phyloP scores from a whole-genome alignment of 2,329 filamentous ascomycete genomes.

The Colletotrichum neosansevieriae region DNA sequence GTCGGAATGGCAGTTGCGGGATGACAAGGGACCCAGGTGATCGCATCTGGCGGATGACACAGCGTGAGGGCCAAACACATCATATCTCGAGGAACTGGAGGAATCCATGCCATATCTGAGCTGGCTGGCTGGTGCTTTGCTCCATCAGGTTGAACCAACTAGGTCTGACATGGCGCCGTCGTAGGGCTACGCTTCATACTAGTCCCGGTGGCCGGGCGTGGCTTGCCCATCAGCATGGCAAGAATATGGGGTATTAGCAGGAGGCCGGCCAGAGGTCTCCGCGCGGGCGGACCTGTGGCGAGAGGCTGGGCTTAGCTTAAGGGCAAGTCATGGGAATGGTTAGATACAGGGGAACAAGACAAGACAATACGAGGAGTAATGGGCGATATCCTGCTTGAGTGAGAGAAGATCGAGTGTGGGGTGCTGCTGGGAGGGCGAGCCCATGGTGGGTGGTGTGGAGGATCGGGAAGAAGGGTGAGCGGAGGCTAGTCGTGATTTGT shows the following conservation, averaged over 20 bases:
- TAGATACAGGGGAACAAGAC: constrained; percentile 11
- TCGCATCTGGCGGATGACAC: neutral
- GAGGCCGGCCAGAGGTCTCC: constrained; percentile 8
- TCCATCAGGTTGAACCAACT: neutral
- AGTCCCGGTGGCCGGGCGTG: constrained; percentile 25
- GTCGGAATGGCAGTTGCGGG: constrained; percentile 36
- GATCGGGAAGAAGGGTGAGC: constrained; percentile 33
- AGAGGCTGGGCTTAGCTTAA: constrained; percentile 22
- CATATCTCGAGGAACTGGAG: neutral
- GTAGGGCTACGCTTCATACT: constrained; percentile 24
- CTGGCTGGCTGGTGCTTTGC: neutral
- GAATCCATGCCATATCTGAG: neutral
- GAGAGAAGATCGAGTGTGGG: constrained; percentile 37
- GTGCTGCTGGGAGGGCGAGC: constrained; percentile 13
- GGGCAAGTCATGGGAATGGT: constrained; percentile 36
- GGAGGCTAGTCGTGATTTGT: constrained; percentile 37
- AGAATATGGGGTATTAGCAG: constrained; percentile 18
- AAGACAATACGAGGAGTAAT: constrained; percentile 36
- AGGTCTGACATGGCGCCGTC: constrained; percentile 34
- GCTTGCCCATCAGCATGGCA: constrained; percentile 29
- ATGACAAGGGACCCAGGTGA: constrained; percentile 28
- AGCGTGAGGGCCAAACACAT: neutral
- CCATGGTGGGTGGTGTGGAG: constrained; percentile 36
- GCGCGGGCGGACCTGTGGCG: constrained; percentile 7
- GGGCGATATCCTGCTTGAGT: constrained; percentile 11